These are phyloP conservation scores for Claviceps sp. DNA, from an alignment of 2,329 filamentous ascomycete genomes.

Conservation along the genomic window DNA sequence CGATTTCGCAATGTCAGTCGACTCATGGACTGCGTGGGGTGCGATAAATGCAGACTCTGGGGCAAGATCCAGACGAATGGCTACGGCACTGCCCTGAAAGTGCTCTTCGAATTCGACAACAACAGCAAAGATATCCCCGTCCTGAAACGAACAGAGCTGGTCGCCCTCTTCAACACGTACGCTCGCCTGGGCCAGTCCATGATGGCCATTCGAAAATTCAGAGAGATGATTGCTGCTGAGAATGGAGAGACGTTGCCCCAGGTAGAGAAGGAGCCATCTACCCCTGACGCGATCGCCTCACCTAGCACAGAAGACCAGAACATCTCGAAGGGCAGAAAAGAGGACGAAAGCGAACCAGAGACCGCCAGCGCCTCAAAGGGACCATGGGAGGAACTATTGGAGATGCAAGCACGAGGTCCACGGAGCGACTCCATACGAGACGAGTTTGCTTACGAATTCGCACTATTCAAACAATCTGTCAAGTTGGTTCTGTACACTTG, in stretches of 20 bases:
- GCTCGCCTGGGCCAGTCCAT: conserved; percentile 75
- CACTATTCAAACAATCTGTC: conserved; percentile 46
- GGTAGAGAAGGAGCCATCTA: neutral
- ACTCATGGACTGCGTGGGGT: conserved; percentile 97
- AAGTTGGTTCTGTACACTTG: conserved; percentile 59
- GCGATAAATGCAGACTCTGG: conserved; percentile 97
- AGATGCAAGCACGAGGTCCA: conserved; percentile 18
- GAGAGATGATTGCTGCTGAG: conserved; percentile 33
- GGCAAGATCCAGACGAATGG: conserved; percentile 92
- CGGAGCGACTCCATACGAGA: conserved; percentile 31
- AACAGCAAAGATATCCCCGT: conserved; percentile 50
- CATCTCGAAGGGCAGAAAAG: conserved; percentile 21
- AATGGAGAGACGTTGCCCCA: conserved; percentile 23
- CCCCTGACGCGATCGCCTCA: neutral
- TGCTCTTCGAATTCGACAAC: conserved; percentile 85
- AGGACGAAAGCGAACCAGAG: conserved; percentile 13
- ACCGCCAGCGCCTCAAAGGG: neutral
- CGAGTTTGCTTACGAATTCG: conserved; percentile 49
- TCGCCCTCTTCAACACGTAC: conserved; percentile 89
- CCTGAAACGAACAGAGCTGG: conserved; percentile 79
- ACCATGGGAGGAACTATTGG: conserved; percentile 1
- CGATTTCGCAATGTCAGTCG: conserved; percentile 94
- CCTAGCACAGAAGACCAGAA: conserved; percentile 19
- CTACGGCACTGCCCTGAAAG: conserved; percentile 88
- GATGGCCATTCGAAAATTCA: conserved; percentile 60